These are phyloP conservation scores for Pseudocercospora musae DNA, from an alignment of 2,329 filamentous ascomycete species.

Conservation along the genomic window DNA sequence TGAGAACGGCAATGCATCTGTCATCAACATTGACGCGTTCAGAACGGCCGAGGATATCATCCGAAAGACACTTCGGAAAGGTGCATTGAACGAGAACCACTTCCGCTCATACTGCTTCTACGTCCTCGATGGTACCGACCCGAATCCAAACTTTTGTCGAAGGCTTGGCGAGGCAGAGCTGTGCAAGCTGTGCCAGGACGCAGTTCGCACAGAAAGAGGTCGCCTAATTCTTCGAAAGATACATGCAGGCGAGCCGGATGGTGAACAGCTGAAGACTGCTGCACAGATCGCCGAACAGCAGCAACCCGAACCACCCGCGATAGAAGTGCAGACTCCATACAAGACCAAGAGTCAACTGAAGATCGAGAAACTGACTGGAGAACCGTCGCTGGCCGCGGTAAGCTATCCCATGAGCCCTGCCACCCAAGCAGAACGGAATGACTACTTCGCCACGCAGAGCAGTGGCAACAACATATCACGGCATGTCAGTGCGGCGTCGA, in stretches of 20 bases:
- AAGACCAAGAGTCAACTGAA: slow-evolving; percentile 82
- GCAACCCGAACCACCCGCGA: slow-evolving; percentile 52
- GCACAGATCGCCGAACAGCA: slow-evolving; percentile 89
- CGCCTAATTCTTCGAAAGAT: slow-evolving; percentile 88
- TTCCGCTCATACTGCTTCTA: slow-evolving; percentile 97
- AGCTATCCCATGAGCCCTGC: slow-evolving; percentile 84
- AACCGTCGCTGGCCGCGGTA: slow-evolving; percentile 74
- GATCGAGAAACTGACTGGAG: slow-evolving; percentile 83
- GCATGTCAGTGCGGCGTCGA: slow-evolving; percentile 33
- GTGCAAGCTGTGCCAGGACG: slow-evolving; percentile 85
- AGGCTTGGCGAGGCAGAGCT: slow-evolving; percentile 83
- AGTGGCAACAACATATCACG: slow-evolving; percentile 23
- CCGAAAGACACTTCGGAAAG: slow-evolving; percentile 81
- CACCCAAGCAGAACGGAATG: slow-evolving; percentile 63
- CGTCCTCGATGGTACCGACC: slow-evolving; percentile 79
- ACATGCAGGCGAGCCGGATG: slow-evolving; percentile 84
- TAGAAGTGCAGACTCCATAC: slow-evolving; percentile 53
- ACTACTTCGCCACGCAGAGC: slow-evolving; percentile 45
- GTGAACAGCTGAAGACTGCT: slow-evolving; percentile 80
- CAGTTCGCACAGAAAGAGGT: slow-evolving; percentile 79
- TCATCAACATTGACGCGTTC: slow-evolving; percentile 89
- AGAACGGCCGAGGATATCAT: slow-evolving; percentile 91
- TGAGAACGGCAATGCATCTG: slow-evolving; percentile 85
- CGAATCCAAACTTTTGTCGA: slow-evolving; percentile 75
- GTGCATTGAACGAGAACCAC: slow-evolving; percentile 82